Evolutionary conservation across 108 stramenopile species (phyloP), one percentile per base, ranked within the genome.

Genomic region (Mediolabrus comicus): DNA sequence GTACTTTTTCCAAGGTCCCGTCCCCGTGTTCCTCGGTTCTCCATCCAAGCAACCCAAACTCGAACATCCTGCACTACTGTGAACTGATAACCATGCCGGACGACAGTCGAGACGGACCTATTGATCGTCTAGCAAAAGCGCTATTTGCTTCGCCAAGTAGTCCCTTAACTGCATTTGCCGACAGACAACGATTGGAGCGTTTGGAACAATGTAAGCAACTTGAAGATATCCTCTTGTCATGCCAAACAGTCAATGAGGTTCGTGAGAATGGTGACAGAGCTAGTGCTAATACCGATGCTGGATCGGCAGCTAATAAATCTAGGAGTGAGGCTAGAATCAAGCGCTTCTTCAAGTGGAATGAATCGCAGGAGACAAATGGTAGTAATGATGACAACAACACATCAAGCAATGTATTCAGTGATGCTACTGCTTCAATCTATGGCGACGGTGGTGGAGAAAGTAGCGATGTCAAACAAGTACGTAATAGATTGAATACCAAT

Each of bases 291-390:
- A 3, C 55, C 38, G 36, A 8, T 8, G 57, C 62, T 41, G 27
- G 8, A 16, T 26, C 58, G 19, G 35, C 55, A 9, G 53, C 32
- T 7, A 24, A 24, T 24, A 62, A 26, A 57, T 67, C 55, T 0
- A 76, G 34, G 36, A 69, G 69, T 60, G 64, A 59, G 17, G 56
- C 27, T 11, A 49, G 58, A 54, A 70, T 77, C 25, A 11, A 69
- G 13, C 63, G 69, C 1, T 70, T 70, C 35, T 77, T 70, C 43
- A 53, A 59, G n/a, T 77, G 69, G 75, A 56, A 69, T 62, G 33
- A 32, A 6, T 33, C 60, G 0, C 24, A 55, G 0, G 39, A 34
- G 1, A 26, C 7, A 25, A 27, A 3, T 3, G 2, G 28, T 3
- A 24, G 25, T 35, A 62, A 36, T 26, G 25, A 62, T 62, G 35